Evolutionary conservation across 139 green algal species (phyloP).

Genomic region (Ettlia oleoabundans): DNA sequence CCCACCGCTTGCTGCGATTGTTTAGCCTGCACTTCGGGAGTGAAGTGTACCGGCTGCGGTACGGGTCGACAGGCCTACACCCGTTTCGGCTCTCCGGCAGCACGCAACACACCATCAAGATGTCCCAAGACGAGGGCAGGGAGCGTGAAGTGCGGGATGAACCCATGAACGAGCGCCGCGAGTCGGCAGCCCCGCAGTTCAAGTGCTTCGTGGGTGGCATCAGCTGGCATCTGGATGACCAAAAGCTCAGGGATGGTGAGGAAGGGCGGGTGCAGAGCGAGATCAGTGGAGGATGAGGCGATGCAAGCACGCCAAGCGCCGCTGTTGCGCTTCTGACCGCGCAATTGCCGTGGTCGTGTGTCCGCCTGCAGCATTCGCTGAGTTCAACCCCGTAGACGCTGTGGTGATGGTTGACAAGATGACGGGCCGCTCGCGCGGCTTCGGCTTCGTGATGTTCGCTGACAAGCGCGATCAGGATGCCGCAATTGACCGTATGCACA

Average conservation of each 20-base stretch:
- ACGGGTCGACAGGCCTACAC: too few species aligned
- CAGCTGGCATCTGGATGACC: slow-evolving; percentile 63
- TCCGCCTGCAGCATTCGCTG: slow-evolving; percentile 62
- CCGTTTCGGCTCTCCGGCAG: too few species aligned
- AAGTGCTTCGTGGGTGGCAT: slow-evolving; percentile 76
- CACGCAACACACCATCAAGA: neutral
- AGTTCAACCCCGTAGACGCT: slow-evolving; percentile 49
- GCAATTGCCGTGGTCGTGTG: neutral
- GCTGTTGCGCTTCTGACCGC: neutral
- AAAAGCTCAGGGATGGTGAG: slow-evolving; percentile 63
- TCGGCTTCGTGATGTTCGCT: slow-evolving; percentile 86
- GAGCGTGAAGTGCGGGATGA: slow-evolving; percentile 18
- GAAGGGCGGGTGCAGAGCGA: neutral
- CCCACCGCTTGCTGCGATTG: too few species aligned
- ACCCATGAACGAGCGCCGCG: neutral
- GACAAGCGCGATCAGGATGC: slow-evolving; percentile 67
- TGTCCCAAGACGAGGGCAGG: slow-evolving; percentile 6
- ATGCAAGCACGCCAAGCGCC: neutral
- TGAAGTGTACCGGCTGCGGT: too few species aligned
- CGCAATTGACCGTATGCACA: slow-evolving; percentile 75
- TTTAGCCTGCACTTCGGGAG: too few species aligned
- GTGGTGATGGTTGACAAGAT: slow-evolving; percentile 70
- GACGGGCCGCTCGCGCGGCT: slow-evolving; percentile 75
- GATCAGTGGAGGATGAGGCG: neutral
- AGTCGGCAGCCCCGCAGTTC: slow-evolving; percentile 14